A percentile compares a stretch with the other conserved stretches of the same genome.
Evolutionary conservation across 805 yeast genomes (phyloP).

Genomic region (Candida nanaspora): DNA sequence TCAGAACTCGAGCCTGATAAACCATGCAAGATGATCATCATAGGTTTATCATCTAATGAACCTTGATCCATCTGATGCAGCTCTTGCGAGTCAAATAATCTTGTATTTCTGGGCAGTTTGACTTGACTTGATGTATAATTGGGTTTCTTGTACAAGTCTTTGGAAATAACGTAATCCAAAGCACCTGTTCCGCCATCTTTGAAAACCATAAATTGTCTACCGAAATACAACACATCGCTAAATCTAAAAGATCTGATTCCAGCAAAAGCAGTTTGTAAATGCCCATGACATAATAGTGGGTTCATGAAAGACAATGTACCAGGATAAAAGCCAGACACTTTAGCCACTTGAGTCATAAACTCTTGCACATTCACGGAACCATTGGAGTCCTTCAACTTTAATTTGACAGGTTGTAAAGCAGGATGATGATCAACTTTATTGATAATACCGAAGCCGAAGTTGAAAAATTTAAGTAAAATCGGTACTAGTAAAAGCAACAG

Average conservation of each 20-base stretch:
- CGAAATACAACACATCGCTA: constrained; percentile 57
- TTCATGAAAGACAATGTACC: constrained; percentile 47
- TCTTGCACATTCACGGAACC: no score
- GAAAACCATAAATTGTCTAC: constrained; percentile 54
- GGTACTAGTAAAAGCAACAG: not conserved
- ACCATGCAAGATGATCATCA: constrained; percentile 66
- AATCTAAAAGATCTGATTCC: constrained; percentile 45
- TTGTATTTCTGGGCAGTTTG: constrained; percentile 41
- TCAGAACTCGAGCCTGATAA: constrained; percentile 85
- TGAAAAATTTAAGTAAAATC: not conserved
- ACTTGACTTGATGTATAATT: constrained; percentile 23
- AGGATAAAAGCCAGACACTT: constrained; percentile 38
- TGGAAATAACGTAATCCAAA: constrained; percentile 60
- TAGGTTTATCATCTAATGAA: constrained; percentile 38
- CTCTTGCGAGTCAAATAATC: constrained; percentile 45
- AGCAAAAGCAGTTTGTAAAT: constrained; percentile 70
- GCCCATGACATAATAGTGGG: constrained; percentile 61
- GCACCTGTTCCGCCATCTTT: constrained; percentile 68
- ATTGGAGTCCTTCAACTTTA: not conserved
- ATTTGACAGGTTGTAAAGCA: not conserved
- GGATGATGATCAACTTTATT: not conserved
- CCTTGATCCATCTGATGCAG: constrained; percentile 18
- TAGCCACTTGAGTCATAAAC: no score
- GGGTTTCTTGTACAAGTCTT: constrained; percentile 16
- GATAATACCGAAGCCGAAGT: not conserved